Conservation (phyloP, 768 basidiomycete species). For the Tylopilus plumbeoviolaceoides region DNA sequence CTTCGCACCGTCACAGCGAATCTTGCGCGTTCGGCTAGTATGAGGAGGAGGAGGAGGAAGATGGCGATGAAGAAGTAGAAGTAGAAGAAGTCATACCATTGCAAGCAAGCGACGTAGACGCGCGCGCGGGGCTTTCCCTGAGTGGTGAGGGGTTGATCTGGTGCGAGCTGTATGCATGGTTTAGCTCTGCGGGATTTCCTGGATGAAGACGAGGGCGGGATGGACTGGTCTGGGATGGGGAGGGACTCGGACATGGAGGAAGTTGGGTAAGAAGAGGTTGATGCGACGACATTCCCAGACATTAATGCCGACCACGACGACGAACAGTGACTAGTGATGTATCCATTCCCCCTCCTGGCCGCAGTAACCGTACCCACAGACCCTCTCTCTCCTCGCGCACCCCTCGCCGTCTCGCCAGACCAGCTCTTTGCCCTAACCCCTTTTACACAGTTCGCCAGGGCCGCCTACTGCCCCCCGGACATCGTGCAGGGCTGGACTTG, state of each 20-base stretch:
- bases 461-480: conserved; percentile 47
- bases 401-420: conserved; percentile 18
- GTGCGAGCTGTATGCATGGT: conserved; percentile 61
- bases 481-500: conserved; percentile 41
- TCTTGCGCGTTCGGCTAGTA: conserved; percentile 68
- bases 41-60: not conserved
- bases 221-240: conserved; percentile 1
- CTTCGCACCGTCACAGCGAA: conserved; percentile 78
- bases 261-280: not conserved
- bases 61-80: not conserved
- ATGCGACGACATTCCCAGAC: not conserved
- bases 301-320: not conserved
- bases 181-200: conserved; percentile 50
- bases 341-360: not conserved
- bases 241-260: conserved; percentile 23
- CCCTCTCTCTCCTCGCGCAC: not conserved
- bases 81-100: conserved; percentile 50
- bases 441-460: conserved; percentile 50
- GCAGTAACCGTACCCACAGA: conserved; percentile 1
- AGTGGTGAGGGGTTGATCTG: conserved; percentile 75
- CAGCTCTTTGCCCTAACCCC: conserved; percentile 40
- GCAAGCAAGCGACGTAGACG: conserved; percentile 75
- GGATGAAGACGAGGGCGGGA: conserved; percentile 1
- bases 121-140: conserved; percentile 74
- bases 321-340: not conserved